A percentile compares a stretch with the other conserved stretches of the same genome.
These are phyloP conservation scores for Kazachstania bromeliacearum DNA, from an alignment of 805 yeast genomes.

Conservation along the genomic window DNA sequence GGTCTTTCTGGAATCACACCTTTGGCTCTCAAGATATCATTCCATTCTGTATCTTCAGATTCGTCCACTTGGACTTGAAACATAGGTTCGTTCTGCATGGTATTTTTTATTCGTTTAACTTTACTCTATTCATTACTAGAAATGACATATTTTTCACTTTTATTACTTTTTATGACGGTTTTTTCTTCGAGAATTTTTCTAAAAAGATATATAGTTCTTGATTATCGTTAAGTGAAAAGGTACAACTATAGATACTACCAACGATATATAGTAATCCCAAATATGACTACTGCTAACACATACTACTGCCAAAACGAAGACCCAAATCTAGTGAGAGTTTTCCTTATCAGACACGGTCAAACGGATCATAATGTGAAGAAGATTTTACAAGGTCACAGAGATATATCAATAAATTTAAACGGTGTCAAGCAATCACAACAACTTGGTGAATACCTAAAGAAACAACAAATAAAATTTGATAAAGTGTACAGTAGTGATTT, in stretches of 20 bases:
- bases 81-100: slow-evolving; percentile 48
- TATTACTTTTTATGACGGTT: too few relatives aligned
- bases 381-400: slow-evolving; percentile 70
- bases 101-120: too few relatives aligned
- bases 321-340: slow-evolving; percentile 37
- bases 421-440: slow-evolving; percentile 54
- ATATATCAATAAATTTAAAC: slow-evolving; percentile 50
- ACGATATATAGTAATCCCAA: too few relatives aligned
- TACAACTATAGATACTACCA: too few relatives aligned
- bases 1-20: slow-evolving; percentile 91
- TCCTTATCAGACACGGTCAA: slow-evolving; percentile 76
- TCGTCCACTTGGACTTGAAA: slow-evolving; percentile 87
- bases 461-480: slow-evolving; percentile 29
- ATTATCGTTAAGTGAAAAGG: too few relatives aligned
- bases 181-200: too few relatives aligned
- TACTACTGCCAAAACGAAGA: slow-evolving; percentile 27
- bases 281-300: too few relatives aligned
- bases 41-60: slow-evolving; percentile 97
- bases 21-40: slow-evolving; percentile 80
- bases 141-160: too few relatives aligned
- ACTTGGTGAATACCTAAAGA: slow-evolving; percentile 36
- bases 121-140: too few relatives aligned
- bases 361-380: slow-evolving; percentile 62
- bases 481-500: slow-evolving; percentile 34
- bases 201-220: too few relatives aligned